Evolutionary conservation across 176 grass and related monocot genomes (phyloP).

Genomic region (Rhynchospora breviuscula): DNA sequence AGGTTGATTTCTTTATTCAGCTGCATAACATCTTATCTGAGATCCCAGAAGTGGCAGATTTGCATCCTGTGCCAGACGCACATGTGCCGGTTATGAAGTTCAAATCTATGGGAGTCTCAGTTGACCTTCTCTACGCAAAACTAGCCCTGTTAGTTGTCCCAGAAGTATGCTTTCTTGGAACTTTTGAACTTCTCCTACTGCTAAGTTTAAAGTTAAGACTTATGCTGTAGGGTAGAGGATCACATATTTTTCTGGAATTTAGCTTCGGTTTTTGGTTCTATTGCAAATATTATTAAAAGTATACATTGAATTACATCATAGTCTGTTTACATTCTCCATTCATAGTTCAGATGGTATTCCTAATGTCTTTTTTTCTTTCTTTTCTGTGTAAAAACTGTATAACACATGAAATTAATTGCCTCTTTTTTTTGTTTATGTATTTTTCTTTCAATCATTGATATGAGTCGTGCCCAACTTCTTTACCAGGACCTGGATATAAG

Average conservation of each 20-base stretch:
- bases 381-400: neutral
- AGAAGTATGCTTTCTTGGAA: conserved; percentile 53
- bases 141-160: conserved; percentile 68
- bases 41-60: conserved; percentile 74
- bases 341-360: too few relatives aligned
- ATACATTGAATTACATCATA: neutral
- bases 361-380: neutral
- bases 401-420: neutral
- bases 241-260: neutral
- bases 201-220: neutral
- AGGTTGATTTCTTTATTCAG: conserved; percentile 81
- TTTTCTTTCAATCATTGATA: conserved; percentile 5
- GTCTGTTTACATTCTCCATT: too few relatives aligned
- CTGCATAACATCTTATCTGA: conserved; percentile 71
- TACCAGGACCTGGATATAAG: conserved; percentile 82
- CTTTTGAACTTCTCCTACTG: neutral
- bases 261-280: too few relatives aligned
- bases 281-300: neutral
- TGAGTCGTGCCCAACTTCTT: conserved; percentile 9
- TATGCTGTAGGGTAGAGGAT: neutral
- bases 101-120: conserved; percentile 70
- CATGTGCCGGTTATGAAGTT: conserved; percentile 75
- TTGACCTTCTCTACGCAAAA: conserved; percentile 85
- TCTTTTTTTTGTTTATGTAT: neutral
- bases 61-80: conserved; percentile 94